Evolutionary conservation across 495 filamentous ascomycete genomes (phyloP).

Genomic region (Annulohypoxylon stygium): DNA sequence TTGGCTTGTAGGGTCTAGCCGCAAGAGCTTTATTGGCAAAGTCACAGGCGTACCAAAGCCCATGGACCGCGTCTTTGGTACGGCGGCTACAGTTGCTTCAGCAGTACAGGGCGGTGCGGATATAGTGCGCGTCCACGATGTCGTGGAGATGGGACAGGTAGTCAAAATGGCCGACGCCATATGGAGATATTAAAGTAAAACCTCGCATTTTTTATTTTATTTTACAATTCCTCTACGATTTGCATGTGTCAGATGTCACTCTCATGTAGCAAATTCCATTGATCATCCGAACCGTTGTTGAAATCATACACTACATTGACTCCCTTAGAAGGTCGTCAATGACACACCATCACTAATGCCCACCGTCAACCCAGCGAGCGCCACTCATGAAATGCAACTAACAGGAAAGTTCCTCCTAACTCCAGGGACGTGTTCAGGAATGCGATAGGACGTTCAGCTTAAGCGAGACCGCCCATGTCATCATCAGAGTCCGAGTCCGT

Average conservation of each 20-base stretch:
- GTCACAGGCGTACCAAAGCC: conserved; percentile 77
- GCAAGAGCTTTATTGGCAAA: conserved; percentile 89
- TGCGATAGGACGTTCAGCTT: neutral
- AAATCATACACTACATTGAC: neutral
- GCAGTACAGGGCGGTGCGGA: conserved; percentile 94
- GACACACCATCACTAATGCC: neutral
- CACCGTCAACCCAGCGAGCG: neutral
- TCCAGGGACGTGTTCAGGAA: neutral
- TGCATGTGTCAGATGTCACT: neutral
- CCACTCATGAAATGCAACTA: neutral
- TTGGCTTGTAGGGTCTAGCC: conserved; percentile 90
- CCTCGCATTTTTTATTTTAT: too few relatives aligned
- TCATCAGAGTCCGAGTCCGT: neutral
- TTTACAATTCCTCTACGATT: neutral
- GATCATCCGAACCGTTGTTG: neutral
- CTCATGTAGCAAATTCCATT: too few relatives aligned
- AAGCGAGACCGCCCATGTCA: neutral
- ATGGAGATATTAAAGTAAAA: conserved; percentile 67
- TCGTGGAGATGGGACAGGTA: conserved; percentile 88
- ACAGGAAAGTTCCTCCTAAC: neutral
- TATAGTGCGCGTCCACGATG: conserved; percentile 95
- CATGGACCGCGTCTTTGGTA: conserved; percentile 80
- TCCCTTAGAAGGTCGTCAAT: too few relatives aligned
- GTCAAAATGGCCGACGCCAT: conserved; percentile 92
- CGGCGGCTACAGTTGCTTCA: conserved; percentile 87